Evolutionary conservation across 179 eudicot genomes (phyloP), one percentile per base, ranked within the genome.

Genomic region (Silene vulgaris): DNA sequence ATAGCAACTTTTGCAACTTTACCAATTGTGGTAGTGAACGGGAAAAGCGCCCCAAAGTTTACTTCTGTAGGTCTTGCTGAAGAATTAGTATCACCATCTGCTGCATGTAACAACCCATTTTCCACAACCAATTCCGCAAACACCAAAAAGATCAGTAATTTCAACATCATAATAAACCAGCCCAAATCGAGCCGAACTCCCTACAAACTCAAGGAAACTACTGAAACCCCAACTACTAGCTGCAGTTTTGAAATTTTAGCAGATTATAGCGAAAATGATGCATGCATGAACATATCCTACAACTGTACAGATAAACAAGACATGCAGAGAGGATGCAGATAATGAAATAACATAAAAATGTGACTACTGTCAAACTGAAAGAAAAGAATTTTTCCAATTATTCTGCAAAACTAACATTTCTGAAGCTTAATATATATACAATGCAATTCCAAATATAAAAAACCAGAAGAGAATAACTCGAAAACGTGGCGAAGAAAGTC

Each of bases 1-100:
- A 91, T 67, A 62, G 95, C 97, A 72, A 91, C 80, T 81, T 88
- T 91, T n/a, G 90, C 94, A 69, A 87, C 94, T 81, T 86, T 88
- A 21, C 92, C 94, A 45, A 82, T 79, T 12, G 74, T 68, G 57
- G 88, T 83, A 70, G 76, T 72, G 32, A 82, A 82, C 4, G 90
- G 60, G 19, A 88, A 62, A 17, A 90, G 81, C 20, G 86, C 83
- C 26, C 95, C 97, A 77, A 89, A 77, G 29, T 86, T 85, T 60
- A 91, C 90, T 30, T 65, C 83, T 59, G 54, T 80, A 13, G 97
- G 93, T 78, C 90, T 85, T 21, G 45, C 76, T 29, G 89, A 76
- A 65, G 68, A 37, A 78, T 71, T 85, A 57, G 76, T 50, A 74
- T 37, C 65, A 77, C 40, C 67, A 65, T 78, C 78, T 72, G 20